Conservation (phyloP, 2,329 filamentous ascomycete genomes). For the Aureobasidium musti region DNA sequence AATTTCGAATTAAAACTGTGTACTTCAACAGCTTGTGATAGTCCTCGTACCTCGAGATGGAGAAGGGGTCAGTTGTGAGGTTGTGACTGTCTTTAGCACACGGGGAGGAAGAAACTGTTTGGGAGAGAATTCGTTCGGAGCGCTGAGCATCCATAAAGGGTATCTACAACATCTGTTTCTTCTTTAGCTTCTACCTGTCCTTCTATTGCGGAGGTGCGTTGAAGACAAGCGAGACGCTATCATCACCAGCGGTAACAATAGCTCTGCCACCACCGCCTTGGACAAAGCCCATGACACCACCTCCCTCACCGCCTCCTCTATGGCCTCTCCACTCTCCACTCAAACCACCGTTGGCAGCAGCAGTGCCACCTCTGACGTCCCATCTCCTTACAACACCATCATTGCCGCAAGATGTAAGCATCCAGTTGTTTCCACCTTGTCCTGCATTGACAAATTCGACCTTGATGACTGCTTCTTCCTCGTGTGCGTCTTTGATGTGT, state of each 20-base stretch:
- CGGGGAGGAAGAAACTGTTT: neutral
- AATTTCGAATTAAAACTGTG: too few species aligned
- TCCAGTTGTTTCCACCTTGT: conserved; percentile 52
- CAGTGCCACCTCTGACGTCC: conserved; percentile 73
- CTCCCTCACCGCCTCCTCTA: conserved; percentile 77
- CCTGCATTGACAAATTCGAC: conserved; percentile 73
- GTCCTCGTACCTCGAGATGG: too few species aligned
- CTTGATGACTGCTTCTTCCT: conserved; percentile 88
- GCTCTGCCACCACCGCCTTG: conserved; percentile 72
- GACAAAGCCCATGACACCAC: conserved; percentile 87
- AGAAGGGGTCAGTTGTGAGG: too few species aligned
- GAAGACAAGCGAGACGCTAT: conserved; percentile 69
- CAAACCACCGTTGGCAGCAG: conserved; percentile 67
- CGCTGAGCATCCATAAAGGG: conserved; percentile 6
- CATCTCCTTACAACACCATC: conserved; percentile 88
- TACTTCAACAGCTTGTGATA: too few species aligned
- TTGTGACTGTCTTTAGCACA: too few species aligned
- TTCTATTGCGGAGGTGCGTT: conserved; percentile 43
- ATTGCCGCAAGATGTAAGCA: conserved; percentile 86
- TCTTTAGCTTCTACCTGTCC: neutral
- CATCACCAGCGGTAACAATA: conserved; percentile 89
- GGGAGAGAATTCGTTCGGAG: neutral
- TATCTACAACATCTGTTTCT: conserved; percentile 7
- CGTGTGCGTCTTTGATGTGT: conserved; percentile 79
- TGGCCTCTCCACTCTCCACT: conserved; percentile 91